Base-by-base conservation (phyloP, 2,329 filamentous ascomycete genomes). In the Sclerotinia nivalis region DNA sequence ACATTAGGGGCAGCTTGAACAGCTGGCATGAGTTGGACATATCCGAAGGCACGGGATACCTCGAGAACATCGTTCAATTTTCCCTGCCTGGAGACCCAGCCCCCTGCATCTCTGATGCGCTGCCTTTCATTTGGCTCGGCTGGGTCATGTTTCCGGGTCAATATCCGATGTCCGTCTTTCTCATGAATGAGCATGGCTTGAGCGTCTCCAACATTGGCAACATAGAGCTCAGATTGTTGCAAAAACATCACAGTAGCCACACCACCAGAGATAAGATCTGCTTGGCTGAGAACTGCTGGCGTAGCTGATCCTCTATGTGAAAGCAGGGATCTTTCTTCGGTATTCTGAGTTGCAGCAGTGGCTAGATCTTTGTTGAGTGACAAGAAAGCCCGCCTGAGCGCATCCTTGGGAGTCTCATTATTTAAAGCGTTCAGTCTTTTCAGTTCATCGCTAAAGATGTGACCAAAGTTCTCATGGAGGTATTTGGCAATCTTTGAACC, bases 401-500 rank as follows among this genome's bases (percentile, higher is more conserved):
- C 96, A 82, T 97, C 95, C 10, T 86, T 84, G 0, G 95, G 91
- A 0, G 87, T 92, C 78, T 98, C 96, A 43, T 87, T 83, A 45
- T 85, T 81, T n/a, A 87, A 82, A 12, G 82, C 83, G 75, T 90
- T 91, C 52, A 97, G 79, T 70, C 84, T 87, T 73, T 93, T 93
- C 66, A 99, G 81, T 80, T 99, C 95, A 68, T 91, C 86, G 8
- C 88, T 87, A 76, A 99, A 96, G 22, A 93, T 91, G 71, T 91
- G 87, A 34, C 92, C 92, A 80, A 99, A 97, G 77, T 97, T 95
- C 81, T 99, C 96, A 78, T 99, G 95, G 43, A 99, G 83, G 77
- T 93, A 99, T 79, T 97, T 98, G 73, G 96, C 94, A 75, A 99
- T 93, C 82, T 96, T 96, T 72, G 94, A 97, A 56, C 96, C 96